phyloP scores from a whole-genome alignment of 768 basidiomycete species.

The Austroboletus festivus region DNA sequence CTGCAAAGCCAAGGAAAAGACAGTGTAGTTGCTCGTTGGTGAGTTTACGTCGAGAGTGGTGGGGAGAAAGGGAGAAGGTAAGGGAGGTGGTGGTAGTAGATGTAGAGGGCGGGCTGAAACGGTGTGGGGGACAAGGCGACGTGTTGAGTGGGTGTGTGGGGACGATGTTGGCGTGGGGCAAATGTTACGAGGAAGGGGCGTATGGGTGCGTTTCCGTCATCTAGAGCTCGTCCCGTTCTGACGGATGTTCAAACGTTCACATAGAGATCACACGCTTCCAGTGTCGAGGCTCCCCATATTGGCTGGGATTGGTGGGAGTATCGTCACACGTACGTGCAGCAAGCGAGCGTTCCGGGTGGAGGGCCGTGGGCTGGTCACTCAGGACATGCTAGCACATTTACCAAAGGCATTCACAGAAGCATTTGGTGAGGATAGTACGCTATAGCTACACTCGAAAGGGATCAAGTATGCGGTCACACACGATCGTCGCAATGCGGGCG shows the following conservation, averaged over 20 bases:
- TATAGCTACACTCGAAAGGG: too few relatives aligned
- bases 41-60: too few relatives aligned
- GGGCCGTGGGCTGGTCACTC: slow-evolving; percentile 78
- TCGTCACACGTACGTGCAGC: slow-evolving; percentile 85
- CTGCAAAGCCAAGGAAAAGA: too few relatives aligned
- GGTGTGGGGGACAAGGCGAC: slow-evolving; percentile 97
- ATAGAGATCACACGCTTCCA: slow-evolving; percentile 52
- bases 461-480: too few relatives aligned
- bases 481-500: slow-evolving; percentile 6
- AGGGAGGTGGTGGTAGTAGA: slow-evolving; percentile 65
- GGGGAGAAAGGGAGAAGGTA: slow-evolving; percentile 40
- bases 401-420: slow-evolving; percentile 69
- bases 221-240: neutral
- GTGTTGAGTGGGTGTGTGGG: slow-evolving; percentile 87
- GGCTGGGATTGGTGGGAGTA: slow-evolving; percentile 81
- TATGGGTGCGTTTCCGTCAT: slow-evolving; percentile 64
- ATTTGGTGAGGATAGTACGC: slow-evolving; percentile 61
- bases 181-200: slow-evolving; percentile 83
- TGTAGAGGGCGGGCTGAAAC: slow-evolving; percentile 76
- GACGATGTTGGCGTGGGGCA: slow-evolving; percentile 91
- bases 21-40: too few relatives aligned
- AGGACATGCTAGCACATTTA: slow-evolving; percentile 68
- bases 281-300: slow-evolving; percentile 73
- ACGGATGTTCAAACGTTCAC: neutral
- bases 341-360: slow-evolving; percentile 69